These are phyloP conservation scores for Vigna radiata DNA, from an alignment of 306 rosid species.

Conservation along the genomic window DNA sequence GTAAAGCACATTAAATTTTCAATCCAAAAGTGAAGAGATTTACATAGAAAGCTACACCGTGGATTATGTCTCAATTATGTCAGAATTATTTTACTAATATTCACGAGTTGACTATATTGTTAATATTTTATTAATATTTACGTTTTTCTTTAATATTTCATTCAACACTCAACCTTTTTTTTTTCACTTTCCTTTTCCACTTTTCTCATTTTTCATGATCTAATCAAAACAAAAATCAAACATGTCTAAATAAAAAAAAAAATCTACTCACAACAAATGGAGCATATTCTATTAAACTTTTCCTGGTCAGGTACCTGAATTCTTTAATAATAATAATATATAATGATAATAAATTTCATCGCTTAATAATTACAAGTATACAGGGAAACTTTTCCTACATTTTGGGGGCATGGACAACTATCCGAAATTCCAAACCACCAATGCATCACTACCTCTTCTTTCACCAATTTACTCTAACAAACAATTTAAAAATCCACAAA, in stretches of 20 bases:
- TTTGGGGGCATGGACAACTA: not conserved
- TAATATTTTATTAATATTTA: too few species aligned
- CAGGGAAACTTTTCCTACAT: not conserved
- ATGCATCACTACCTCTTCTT: not conserved
- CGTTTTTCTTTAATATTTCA: too few species aligned
- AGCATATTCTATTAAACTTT: not conserved
- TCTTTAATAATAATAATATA: not conserved
- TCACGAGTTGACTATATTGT: too few species aligned
- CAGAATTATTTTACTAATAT: too few species aligned
- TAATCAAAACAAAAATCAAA: not conserved
- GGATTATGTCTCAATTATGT: too few species aligned
- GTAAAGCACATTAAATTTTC: too few species aligned
- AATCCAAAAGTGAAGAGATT: too few species aligned
- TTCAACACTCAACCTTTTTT: too few species aligned
- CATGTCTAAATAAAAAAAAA: not conserved
- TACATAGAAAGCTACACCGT: too few species aligned
- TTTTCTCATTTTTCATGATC: too few species aligned
- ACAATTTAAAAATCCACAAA: not conserved
- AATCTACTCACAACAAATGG: too few species aligned
- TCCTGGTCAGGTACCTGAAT: constrained; percentile 6
- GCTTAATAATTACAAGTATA: not conserved
- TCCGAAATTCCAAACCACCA: not conserved
- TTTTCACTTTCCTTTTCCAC: too few species aligned
- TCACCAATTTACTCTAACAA: constrained; percentile 20
- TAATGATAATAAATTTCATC: not conserved